Evolutionary conservation across 306 rosid genomes (phyloP).

Genomic region (Alnus rubra): DNA sequence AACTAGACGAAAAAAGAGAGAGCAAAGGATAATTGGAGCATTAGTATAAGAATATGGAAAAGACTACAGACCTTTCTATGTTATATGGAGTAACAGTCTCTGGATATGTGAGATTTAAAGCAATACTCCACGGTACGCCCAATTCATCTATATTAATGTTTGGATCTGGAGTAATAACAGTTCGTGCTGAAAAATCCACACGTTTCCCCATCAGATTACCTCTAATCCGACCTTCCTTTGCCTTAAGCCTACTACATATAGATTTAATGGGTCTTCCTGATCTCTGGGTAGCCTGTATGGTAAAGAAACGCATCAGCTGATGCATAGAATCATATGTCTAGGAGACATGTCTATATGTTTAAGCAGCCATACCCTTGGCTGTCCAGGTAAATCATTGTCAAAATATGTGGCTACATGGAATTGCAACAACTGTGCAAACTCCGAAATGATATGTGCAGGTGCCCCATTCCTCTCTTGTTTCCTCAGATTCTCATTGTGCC

Average conservation of each 20-base stretch:
- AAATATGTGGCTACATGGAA: slow-evolving; percentile 96
- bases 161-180: slow-evolving; percentile 98
- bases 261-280: slow-evolving; percentile 98
- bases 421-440: slow-evolving; percentile 94
- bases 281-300: slow-evolving; percentile 87
- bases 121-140: slow-evolving; percentile 99
- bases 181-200: slow-evolving; percentile 98
- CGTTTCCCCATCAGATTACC: slow-evolving; percentile 99
- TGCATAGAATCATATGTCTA: not conserved
- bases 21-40: not conserved
- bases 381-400: slow-evolving; percentile 94
- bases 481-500: slow-evolving; percentile 91
- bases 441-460: slow-evolving; percentile 96
- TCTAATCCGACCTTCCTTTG: slow-evolving; percentile 99
- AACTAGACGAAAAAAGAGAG: not conserved
- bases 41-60: not conserved
- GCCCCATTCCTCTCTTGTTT: slow-evolving; percentile 96
- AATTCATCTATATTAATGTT: slow-evolving; percentile 88
- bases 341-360: slow-evolving; percentile 8
- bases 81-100: slow-evolving; percentile 99
- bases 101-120: slow-evolving; percentile 92
- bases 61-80: slow-evolving; percentile 69
- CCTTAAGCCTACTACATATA: slow-evolving; percentile 98
- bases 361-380: slow-evolving; percentile 80
- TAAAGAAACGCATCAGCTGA: not conserved